Percentiles rank a stretch among this genome's conserved stretches.
Evolutionary conservation across 2,329 filamentous ascomycete genomes (phyloP).

Genomic region (Hawksworthiomyces lignivorus): DNA sequence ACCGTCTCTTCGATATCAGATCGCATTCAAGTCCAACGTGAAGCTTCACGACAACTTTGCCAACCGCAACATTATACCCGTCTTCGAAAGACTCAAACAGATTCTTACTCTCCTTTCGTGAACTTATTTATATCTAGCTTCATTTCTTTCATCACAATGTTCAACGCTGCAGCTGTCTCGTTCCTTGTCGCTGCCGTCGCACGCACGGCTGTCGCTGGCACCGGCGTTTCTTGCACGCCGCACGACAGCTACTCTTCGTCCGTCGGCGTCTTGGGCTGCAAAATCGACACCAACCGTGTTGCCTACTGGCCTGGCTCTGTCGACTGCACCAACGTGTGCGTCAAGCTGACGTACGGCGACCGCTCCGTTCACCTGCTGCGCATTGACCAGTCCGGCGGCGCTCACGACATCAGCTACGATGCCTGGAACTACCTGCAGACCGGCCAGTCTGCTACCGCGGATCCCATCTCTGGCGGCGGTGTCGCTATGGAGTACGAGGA

Average conservation of each 20-base stretch:
- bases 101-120: not conserved
- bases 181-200: slow-evolving; percentile 9
- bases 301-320: slow-evolving; percentile 51
- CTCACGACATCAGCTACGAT: slow-evolving; percentile 52
- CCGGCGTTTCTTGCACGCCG: slow-evolving; percentile 37
- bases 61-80: not conserved
- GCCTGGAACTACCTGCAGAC: slow-evolving; percentile 52
- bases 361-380: slow-evolving; percentile 49
- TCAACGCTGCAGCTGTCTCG: not conserved
- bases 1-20: not conserved
- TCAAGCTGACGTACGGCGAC: slow-evolving; percentile 41
- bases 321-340: slow-evolving; percentile 49
- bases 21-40: not conserved
- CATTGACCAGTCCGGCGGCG: slow-evolving; percentile 48
- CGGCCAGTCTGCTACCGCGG: slow-evolving; percentile 37
- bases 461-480: slow-evolving; percentile 41
- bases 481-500: slow-evolving; percentile 43
- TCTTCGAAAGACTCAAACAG: not conserved
- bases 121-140: not conserved
- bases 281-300: slow-evolving; percentile 52
- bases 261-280: slow-evolving; percentile 52
- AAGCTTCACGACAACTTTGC: not conserved
- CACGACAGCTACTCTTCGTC: slow-evolving; percentile 50
- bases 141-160: not conserved
- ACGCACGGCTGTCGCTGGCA: slow-evolving; percentile 16